Conservation (phyloP, 2,329 filamentous ascomycete genomes). For the Colletotrichum godetiae region DNA sequence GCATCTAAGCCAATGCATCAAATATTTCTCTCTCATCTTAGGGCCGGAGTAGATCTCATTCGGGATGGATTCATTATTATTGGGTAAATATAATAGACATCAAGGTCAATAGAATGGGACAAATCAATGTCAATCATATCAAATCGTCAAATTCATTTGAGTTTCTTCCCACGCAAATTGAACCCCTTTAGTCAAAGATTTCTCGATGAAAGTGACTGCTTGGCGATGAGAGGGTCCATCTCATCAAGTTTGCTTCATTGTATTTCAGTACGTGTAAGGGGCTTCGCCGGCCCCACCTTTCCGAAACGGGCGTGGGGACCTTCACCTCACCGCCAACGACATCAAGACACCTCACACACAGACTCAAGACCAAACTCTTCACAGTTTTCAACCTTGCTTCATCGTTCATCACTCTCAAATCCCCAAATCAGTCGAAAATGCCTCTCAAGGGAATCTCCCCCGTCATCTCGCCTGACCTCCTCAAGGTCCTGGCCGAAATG, state of each 20-base stretch:
- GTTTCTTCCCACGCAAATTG: too few species aligned
- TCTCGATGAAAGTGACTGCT: too few species aligned
- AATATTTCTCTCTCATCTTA: neutral
- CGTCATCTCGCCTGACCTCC: constrained; percentile 31
- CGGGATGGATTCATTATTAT: neutral
- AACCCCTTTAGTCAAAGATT: too few species aligned
- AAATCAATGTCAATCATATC: neutral
- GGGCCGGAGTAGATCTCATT: too few species aligned
- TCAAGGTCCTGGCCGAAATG: constrained; percentile 35
- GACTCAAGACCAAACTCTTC: neutral
- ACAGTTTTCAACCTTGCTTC: neutral
- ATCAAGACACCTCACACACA: neutral
- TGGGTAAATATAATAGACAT: neutral
- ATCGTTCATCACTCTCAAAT: neutral
- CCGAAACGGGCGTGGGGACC: neutral
- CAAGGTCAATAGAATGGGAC: neutral
- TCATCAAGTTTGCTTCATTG: neutral
- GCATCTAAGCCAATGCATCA: neutral
- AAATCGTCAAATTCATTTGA: neutral
- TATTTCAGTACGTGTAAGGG: neutral
- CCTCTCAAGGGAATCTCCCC: constrained; percentile 29
- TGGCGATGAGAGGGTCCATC: neutral
- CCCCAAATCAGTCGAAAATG: neutral
- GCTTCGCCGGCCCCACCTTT: neutral
- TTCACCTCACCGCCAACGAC: neutral